phyloP scores from a whole-genome alignment of 2,329 filamentous ascomycete genomes.

The Colletotrichum cordylinicola region DNA sequence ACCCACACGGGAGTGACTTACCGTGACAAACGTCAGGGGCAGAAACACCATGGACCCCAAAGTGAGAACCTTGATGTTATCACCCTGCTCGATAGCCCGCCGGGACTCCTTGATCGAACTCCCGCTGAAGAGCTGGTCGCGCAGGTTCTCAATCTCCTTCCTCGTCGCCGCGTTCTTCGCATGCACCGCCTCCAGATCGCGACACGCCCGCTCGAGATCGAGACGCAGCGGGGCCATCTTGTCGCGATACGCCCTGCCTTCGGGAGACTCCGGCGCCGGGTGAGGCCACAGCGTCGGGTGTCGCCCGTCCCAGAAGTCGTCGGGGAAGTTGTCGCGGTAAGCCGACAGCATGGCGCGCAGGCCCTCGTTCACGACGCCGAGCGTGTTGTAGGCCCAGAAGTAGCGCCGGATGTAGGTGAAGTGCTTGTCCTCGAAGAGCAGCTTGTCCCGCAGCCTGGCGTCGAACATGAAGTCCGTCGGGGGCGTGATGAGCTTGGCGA shows the following conservation, averaged over 20 bases:
- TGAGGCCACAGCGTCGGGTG: conserved; percentile 63
- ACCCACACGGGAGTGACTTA: conserved; percentile 28
- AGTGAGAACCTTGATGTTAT: conserved; percentile 66
- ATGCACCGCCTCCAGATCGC: conserved; percentile 51
- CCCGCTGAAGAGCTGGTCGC: conserved; percentile 68
- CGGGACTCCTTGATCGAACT: conserved; percentile 67
- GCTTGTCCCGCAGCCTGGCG: conserved; percentile 57
- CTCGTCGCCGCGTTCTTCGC: conserved; percentile 58
- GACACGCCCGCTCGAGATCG: conserved; percentile 58
- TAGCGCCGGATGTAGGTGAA: conserved; percentile 68
- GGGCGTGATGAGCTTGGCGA: conserved; percentile 65
- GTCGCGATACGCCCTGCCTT: conserved; percentile 53
- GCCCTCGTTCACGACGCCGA: conserved; percentile 64
- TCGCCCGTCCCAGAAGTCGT: conserved; percentile 62
- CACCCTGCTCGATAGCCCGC: conserved; percentile 67
- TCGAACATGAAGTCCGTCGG: conserved; percentile 66
- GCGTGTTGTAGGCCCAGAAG: conserved; percentile 68
- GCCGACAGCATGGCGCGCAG: conserved; percentile 64
- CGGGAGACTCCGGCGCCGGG: conserved; percentile 46
- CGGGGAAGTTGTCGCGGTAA: conserved; percentile 62
- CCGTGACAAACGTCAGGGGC: conserved; percentile 66
- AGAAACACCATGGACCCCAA: conserved; percentile 67
- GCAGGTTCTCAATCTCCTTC: conserved; percentile 60
- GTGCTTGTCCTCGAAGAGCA: conserved; percentile 65
- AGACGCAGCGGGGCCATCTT: conserved; percentile 50